Evolutionary conservation across 768 basidiomycete genomes (phyloP), one percentile per base, ranked within the genome.

Genomic region (Leccinum rimulosum): DNA sequence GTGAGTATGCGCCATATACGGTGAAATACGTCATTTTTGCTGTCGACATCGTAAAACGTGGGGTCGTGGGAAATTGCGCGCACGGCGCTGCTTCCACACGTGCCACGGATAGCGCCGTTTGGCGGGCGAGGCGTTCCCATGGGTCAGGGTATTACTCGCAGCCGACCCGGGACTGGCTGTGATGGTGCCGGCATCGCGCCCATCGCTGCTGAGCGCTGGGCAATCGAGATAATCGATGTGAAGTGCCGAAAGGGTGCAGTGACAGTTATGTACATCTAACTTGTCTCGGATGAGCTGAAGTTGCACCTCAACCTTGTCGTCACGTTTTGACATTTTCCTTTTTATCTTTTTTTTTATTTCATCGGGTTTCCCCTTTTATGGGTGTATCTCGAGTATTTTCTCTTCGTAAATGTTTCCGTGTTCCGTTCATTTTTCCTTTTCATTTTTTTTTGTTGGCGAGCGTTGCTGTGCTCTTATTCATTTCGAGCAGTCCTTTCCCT

Each of bases 11-110:
- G 14, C 19, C 38, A 43, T 51, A 43, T 45, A 48, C 36, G 38
- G 54, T 47, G n/a, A 49, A 59, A 62, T 69, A 73, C 73, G 66
- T 70, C 67, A 74, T 63, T 61, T 33, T 64, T 35, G 31, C 56
- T 59, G 56, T 73, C 53, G 67, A 68, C 75, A 59, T 63, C 66
- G 76, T 65, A 68, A 75, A 77, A 76, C 75, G 76, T 76, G 75
- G 76, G 68, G 68, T 64, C 75, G 75, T 76, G 75, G 66, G 75
- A 77, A 70, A 58, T 6, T 15, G 54, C 57, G 58, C 62, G 57
- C 36, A 38, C 3, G 49, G 55, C 67, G 67, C 59, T 55, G 56
- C n/a, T 36, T 48, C 56, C 19, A 35, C 63, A 62, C 66, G 56
- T 68, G 68, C 40, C 50, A 10, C 30, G 33, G 49, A 47, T 50